Evolutionary conservation across 257 asterid genomes (phyloP), one percentile per base, ranked within the genome.

Genomic region (Solanum chmielewskii): DNA sequence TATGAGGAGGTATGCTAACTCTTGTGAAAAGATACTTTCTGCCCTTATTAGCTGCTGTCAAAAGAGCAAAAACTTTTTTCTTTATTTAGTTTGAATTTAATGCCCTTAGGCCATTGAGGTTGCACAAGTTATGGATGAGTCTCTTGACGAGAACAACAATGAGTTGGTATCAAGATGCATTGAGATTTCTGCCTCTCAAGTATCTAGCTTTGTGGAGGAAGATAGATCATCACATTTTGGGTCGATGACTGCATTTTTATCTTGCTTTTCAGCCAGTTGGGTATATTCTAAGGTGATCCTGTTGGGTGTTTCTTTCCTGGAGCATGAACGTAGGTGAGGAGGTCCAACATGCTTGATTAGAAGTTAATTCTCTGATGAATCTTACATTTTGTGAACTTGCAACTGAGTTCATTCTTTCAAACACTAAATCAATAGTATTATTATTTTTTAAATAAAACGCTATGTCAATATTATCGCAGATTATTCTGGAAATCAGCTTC

Each of bases 231-330:
- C 94, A 86, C 86, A 83, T 85, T 86, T 89, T 77, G 93, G 88
- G 90, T 88, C 94, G 74, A 87, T 74, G 90, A 89, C 90, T 84
- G 89, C 96, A 80, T 93, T 93, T 89, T 81, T 91, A 11, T 91
- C 95, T 37, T 87, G 90, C 91, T 95, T 95, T 90, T 92, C 98
- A 35, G 96, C 98, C 85, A 88, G 95, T 31, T 97, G 95, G 96
- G 93, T 94, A 83, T 94, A 95, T 91, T 95, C 99, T 86, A 95
- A 97, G 92, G 98, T 93, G 92, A 98, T 94, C 88, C 89, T 94
- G 83, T 87, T 97, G 88, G 99, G 99, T 83, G 96, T 92, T 84
- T 97, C 99, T 69, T 94, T 93, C 91, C 91, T 94, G 69, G 99
- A 97, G 95, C 94, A 88, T 42, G 96, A 94, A 87, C 94, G 92